These are phyloP conservation scores for Monosporascus sp. DNA, from an alignment of 2,329 filamentous ascomycete species.

Conservation along the genomic window DNA sequence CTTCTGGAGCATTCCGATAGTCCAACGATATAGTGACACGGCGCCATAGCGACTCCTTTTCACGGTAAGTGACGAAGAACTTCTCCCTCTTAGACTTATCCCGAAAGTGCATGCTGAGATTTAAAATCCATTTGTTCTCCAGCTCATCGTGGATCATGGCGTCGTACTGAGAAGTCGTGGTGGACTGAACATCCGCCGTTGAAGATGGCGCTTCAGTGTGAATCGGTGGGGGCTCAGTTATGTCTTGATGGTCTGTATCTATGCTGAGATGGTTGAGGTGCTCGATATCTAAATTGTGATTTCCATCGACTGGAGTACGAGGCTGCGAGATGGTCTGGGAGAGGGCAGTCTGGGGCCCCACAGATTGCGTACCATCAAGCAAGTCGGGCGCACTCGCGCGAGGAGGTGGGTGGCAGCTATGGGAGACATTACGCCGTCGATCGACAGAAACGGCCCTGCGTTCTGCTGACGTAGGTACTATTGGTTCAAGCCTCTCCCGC, in stretches of 20 bases:
- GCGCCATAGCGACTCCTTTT: conserved; percentile 73
- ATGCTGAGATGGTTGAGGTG: conserved; percentile 13
- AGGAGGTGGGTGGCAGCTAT: conserved; percentile 31
- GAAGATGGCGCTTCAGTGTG: conserved; percentile 15
- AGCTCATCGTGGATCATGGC: conserved; percentile 71
- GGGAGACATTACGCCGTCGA: conserved; percentile 36
- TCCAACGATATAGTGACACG: conserved; percentile 91
- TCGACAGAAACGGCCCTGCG: conserved; percentile 68
- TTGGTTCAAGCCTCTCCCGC: conserved; percentile 65
- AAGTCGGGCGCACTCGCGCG: conserved; percentile 46
- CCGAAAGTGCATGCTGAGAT: conserved; percentile 96
- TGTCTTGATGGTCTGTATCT: conserved; percentile 22
- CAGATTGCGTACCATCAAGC: conserved; percentile 26
- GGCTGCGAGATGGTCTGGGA: conserved; percentile 23
- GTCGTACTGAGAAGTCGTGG: conserved; percentile 53
- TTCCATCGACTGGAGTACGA: conserved; percentile 29
- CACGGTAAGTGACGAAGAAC: conserved; percentile 93
- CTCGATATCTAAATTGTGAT: conserved; percentile 23
- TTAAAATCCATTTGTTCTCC: conserved; percentile 88
- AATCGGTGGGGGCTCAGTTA: conserved; percentile 13
- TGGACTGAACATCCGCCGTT: conserved; percentile 39
- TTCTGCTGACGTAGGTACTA: conserved; percentile 58
- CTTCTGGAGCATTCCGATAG: conserved; percentile 73
- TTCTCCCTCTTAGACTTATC: conserved; percentile 92
- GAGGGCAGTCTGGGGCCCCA: conserved; percentile 16